Evolutionary conservation across 2,329 filamentous ascomycete genomes (phyloP).

Genomic region (Fusarium cyanostomum): DNA sequence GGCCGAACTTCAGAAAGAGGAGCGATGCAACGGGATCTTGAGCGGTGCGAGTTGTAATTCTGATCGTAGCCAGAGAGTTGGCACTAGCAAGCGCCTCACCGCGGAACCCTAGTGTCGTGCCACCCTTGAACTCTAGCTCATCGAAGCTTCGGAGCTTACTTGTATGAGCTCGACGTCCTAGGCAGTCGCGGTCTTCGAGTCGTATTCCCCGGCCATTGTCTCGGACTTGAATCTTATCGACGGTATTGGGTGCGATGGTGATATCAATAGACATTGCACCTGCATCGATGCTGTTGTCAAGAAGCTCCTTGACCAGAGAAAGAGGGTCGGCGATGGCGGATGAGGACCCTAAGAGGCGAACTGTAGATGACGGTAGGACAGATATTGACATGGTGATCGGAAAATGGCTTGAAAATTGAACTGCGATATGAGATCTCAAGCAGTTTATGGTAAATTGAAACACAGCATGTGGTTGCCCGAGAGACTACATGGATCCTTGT

Average conservation of each 20-base stretch:
- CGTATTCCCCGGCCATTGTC: slow-evolving; percentile 80
- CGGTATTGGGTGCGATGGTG: slow-evolving; percentile 69
- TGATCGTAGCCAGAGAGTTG: slow-evolving; percentile 67
- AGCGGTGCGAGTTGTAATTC: slow-evolving; percentile 70
- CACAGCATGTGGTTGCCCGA: slow-evolving; percentile 36
- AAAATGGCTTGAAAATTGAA: slow-evolving; percentile 16
- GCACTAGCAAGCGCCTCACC: slow-evolving; percentile 77
- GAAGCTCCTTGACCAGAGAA: slow-evolving; percentile 76
- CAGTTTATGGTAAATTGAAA: slow-evolving; percentile 31
- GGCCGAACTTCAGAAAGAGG: slow-evolving; percentile 53
- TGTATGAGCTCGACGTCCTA: slow-evolving; percentile 75
- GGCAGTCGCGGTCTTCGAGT: slow-evolving; percentile 65
- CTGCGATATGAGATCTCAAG: slow-evolving; percentile 13
- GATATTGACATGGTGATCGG: slow-evolving; percentile 57
- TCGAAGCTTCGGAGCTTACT: slow-evolving; percentile 75
- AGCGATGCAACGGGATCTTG: slow-evolving; percentile 66
- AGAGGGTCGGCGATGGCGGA: slow-evolving; percentile 68
- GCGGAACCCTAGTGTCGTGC: slow-evolving; percentile 75
- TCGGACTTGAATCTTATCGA: slow-evolving; percentile 74
- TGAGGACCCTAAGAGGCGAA: slow-evolving; percentile 68
- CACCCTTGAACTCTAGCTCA: slow-evolving; percentile 66
- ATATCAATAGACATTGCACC: slow-evolving; percentile 73
- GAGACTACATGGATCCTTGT: slow-evolving; percentile 40
- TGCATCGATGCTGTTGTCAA: slow-evolving; percentile 82
- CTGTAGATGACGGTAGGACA: slow-evolving; percentile 58